Evolutionary conservation across 148 eudicot genomes (phyloP), one percentile per base, ranked within the genome.

Genomic region (Camellia granthamiana): DNA sequence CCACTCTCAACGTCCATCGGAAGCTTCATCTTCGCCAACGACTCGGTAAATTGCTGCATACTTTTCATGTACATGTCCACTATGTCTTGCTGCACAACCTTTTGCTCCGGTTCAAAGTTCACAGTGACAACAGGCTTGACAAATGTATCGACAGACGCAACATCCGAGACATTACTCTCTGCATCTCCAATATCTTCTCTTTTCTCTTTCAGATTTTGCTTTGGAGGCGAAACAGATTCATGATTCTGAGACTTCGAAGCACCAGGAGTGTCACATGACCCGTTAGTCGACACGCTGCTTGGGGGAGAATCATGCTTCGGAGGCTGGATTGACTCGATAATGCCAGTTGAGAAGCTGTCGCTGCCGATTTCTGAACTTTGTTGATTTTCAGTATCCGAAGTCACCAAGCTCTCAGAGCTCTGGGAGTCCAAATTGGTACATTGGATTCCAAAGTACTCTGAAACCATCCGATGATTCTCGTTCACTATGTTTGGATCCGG

Each of bases 51-150:
- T 79, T 94, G 95, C 75, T 94, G 97, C 98, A 94, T 94, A 86
- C 98, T 94, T 78, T 92, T 94, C 98, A 94, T 90, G 89, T 94
- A 94, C 95, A 94, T 90, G 70, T 94, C 93, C 80, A 94, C 95
- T 78, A 91, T 85, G 56, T 94, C 98, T 74, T 94, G 98, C 76
- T 94, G 98, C 78, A 91, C 95, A 85, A 94, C 81, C 73, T 87
- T 88, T 82, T 88, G 87, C 80, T 90, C 97, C 2, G 89, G 92
- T 80, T 93, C 91, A 16, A 89, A 66, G 69, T 82, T 90, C 16
- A 94, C 86, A 7, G 83, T 60, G 6, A 89, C 78, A n/a, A 89
- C 56, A 58, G 94, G 93, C 72, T 86, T 93, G n/a, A 77, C 46
- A 68, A 75, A 38, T 49, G 83, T 49, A 77, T 85, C 78, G 0